phyloP scores from a whole-genome alignment of 768 basidiomycete species.

The Mycena galopus region DNA sequence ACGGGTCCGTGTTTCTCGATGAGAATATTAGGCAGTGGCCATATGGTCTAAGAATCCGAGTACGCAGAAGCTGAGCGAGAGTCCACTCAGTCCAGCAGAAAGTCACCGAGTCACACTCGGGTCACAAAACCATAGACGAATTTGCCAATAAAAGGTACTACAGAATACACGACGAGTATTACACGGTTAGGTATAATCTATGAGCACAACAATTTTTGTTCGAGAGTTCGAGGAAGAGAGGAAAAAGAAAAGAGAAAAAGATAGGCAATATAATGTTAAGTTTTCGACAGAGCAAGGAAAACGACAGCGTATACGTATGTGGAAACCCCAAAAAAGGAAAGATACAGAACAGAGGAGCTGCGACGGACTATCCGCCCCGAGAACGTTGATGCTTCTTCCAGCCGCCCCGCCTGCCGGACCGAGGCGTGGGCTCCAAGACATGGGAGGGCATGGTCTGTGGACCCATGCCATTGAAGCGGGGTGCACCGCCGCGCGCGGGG shows the following conservation, averaged over 20 bases:
- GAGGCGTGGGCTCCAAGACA: not conserved
- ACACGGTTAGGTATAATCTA: not conserved
- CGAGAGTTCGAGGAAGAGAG: not conserved
- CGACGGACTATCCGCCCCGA: not conserved
- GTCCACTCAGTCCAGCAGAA: no score
- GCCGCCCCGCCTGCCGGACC: not conserved
- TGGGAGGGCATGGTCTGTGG: slow-evolving; percentile 17
- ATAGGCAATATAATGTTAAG: slow-evolving; percentile 28
- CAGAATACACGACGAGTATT: not conserved
- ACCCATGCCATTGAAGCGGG: slow-evolving; percentile 9
- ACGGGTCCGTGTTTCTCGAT: no score
- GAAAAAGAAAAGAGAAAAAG: not conserved
- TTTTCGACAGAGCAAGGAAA: not conserved
- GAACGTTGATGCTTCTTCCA: not conserved
- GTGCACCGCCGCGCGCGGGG: not conserved
- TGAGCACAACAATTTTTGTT: not conserved
- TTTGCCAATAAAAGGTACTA: not conserved
- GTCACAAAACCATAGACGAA: no score
- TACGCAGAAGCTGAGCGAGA: no score
- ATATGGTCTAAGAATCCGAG: no score
- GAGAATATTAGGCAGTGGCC: no score
- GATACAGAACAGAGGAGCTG: not conserved
- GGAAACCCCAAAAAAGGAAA: not conserved
- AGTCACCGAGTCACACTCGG: no score
- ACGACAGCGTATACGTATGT: slow-evolving; percentile 17